Conservation (phyloP, 2,329 filamentous ascomycete genomes). For the Immersiporthe knoxdaviesiana region DNA sequence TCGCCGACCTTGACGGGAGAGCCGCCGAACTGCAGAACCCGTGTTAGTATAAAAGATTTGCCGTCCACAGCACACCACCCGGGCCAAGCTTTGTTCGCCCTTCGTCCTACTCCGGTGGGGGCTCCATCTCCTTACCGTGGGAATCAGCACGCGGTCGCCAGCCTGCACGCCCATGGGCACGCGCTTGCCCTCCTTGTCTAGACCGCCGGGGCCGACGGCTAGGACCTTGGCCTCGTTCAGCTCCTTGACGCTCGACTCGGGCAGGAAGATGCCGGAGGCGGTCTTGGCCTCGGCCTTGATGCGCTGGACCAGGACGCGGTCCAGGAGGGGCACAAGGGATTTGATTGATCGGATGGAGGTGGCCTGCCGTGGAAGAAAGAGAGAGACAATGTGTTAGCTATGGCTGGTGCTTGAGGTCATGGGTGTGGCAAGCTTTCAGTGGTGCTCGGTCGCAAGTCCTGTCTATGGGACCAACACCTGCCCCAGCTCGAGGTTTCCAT, state of each 20-base stretch:
- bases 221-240: constrained; percentile 97
- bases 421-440: background rate
- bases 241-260: constrained; percentile 96
- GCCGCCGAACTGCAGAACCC: constrained; percentile 73
- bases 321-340: constrained; percentile 90
- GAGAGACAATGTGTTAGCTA: background rate
- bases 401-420: background rate
- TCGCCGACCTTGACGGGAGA: constrained; percentile 97
- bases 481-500: background rate
- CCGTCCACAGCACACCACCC: constrained; percentile 9
- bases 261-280: constrained; percentile 94
- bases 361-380: constrained; percentile 50
- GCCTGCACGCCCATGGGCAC: constrained; percentile 79
- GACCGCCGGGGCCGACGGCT: constrained; percentile 85
- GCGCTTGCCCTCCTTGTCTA: constrained; percentile 89
- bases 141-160: constrained; percentile 94
- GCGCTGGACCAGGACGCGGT: constrained; percentile 96
- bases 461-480: background rate
- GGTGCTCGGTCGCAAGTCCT: background rate
- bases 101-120: background rate
- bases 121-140: constrained; percentile 70
- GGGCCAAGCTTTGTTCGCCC: background rate
- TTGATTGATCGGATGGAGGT: constrained; percentile 92
- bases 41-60: constrained; percentile 35
- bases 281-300: constrained; percentile 97